phyloP scores from a whole-genome alignment of 31 red algal species.

The Asparagopsis taxiformis region DNA sequence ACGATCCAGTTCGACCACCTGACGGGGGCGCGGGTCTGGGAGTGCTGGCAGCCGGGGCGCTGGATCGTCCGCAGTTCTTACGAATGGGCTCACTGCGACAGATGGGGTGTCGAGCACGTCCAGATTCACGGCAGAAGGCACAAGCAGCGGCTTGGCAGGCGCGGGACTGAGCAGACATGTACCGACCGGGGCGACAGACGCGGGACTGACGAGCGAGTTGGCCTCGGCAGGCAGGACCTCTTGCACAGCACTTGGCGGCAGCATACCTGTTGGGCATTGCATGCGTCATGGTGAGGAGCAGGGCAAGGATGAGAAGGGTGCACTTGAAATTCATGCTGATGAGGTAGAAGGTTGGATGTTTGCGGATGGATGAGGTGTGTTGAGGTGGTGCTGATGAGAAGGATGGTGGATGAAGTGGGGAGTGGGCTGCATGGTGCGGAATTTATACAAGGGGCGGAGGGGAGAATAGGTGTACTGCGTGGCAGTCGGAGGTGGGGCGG shows the following conservation, averaged over 20 bases:
- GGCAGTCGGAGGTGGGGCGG: too few species aligned
- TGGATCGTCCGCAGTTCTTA: constrained; percentile 51
- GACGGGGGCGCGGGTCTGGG: not conserved
- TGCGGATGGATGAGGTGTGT: too few species aligned
- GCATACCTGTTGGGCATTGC: constrained; percentile 25
- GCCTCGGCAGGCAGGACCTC: constrained; percentile 21
- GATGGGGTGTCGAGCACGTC: not conserved
- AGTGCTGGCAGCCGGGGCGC: not conserved
- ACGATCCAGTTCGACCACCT: not conserved
- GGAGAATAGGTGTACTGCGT: too few species aligned
- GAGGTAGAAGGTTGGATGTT: constrained; percentile 1
- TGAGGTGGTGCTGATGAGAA: too few species aligned
- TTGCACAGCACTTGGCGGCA: constrained; percentile 28
- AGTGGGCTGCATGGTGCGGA: too few species aligned
- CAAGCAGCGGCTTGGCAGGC: constrained; percentile 18
- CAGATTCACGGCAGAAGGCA: constrained; percentile 8
- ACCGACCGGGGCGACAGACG: constrained; percentile 14
- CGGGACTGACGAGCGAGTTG: constrained; percentile 6
- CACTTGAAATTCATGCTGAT: not conserved
- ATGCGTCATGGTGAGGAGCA: constrained; percentile 4
- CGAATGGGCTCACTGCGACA: constrained; percentile 25
- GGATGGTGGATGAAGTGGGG: too few species aligned
- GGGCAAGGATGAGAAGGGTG: not conserved
- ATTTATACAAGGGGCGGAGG: too few species aligned
- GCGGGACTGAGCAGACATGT: constrained; percentile 18